phyloP scores from a whole-genome alignment of 345 rosid species.

The Rhodamnia argentea region DNA sequence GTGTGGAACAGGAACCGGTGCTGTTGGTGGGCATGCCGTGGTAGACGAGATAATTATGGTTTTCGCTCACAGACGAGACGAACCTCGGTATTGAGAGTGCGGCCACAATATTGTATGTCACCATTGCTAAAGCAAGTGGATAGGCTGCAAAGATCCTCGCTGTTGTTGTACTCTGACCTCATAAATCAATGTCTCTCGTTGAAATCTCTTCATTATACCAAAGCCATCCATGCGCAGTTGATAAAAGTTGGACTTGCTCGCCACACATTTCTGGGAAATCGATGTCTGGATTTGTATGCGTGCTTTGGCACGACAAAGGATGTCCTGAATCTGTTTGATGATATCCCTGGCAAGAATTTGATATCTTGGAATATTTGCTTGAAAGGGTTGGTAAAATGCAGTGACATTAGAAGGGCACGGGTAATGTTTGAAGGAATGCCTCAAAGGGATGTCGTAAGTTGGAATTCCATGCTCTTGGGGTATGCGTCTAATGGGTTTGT shows the following conservation, averaged over 20 bases:
- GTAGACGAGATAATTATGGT: not conserved
- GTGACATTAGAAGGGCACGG: slow-evolving; percentile 14
- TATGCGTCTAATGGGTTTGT: slow-evolving; percentile 28
- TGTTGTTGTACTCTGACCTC: slow-evolving; percentile 25
- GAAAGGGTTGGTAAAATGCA: slow-evolving; percentile 22
- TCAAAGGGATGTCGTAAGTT: slow-evolving; percentile 51
- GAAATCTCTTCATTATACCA: slow-evolving; percentile 16
- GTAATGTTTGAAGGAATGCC: slow-evolving; percentile 60
- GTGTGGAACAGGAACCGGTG: not conserved
- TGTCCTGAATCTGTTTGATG: slow-evolving; percentile 32
- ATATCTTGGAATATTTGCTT: slow-evolving; percentile 64
- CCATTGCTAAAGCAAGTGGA: slow-evolving; percentile 23
- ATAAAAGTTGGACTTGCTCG: slow-evolving; percentile 39
- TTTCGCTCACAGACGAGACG: not conserved
- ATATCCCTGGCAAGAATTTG: slow-evolving; percentile 28
- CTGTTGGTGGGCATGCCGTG: not conserved
- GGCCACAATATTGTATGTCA: slow-evolving; percentile 23
- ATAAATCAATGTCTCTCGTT: slow-evolving; percentile 31
- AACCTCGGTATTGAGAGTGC: not conserved
- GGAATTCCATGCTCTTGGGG: slow-evolving; percentile 64
- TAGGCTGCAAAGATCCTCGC: slow-evolving; percentile 20
- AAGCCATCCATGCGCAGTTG: slow-evolving; percentile 48
- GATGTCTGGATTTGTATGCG: slow-evolving; percentile 55
- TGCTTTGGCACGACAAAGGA: slow-evolving; percentile 25
- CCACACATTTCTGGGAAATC: slow-evolving; percentile 55